Conservation (phyloP, 208 protist genomes). For the Acanthamoeba triangularis region DNA sequence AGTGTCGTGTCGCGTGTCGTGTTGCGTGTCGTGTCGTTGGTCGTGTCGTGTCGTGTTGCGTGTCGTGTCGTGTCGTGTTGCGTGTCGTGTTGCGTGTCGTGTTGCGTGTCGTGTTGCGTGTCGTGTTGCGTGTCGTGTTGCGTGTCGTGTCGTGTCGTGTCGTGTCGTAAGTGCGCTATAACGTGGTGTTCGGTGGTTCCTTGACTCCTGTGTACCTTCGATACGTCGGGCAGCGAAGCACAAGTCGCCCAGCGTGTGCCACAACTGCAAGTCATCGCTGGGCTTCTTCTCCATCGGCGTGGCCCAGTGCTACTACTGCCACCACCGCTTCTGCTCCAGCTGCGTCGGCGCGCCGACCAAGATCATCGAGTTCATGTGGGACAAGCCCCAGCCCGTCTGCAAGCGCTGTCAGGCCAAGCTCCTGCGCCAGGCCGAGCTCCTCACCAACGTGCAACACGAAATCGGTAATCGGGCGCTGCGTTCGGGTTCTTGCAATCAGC, state of each 20-base stretch:
- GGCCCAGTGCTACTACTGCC: constrained; percentile 71
- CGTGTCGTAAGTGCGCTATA: background rate
- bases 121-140: background rate
- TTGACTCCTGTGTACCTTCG: constrained; percentile 22
- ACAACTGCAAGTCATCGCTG: constrained; percentile 40
- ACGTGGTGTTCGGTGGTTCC: background rate
- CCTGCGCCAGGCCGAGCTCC: constrained; percentile 53
- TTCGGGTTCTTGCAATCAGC: background rate
- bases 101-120: no score
- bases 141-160: background rate
- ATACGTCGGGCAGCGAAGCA: constrained; percentile 10
- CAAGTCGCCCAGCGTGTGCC: constrained; percentile 28
- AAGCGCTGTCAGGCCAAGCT: constrained; percentile 58
- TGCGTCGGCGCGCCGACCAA: constrained; percentile 39
- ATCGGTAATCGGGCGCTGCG: background rate
- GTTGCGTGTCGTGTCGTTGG: no score
- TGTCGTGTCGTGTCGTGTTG: background rate
- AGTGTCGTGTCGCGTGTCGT: background rate
- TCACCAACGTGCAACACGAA: constrained; percentile 44
- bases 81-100: background rate
- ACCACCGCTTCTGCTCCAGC: constrained; percentile 63
- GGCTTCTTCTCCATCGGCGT: constrained; percentile 51
- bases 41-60: background rate
- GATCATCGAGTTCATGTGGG: constrained; percentile 75
- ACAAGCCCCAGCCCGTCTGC: constrained; percentile 74